These are phyloP conservation scores for Solanum sitiens DNA, from an alignment of 257 asterid species.

Conservation along the genomic window DNA sequence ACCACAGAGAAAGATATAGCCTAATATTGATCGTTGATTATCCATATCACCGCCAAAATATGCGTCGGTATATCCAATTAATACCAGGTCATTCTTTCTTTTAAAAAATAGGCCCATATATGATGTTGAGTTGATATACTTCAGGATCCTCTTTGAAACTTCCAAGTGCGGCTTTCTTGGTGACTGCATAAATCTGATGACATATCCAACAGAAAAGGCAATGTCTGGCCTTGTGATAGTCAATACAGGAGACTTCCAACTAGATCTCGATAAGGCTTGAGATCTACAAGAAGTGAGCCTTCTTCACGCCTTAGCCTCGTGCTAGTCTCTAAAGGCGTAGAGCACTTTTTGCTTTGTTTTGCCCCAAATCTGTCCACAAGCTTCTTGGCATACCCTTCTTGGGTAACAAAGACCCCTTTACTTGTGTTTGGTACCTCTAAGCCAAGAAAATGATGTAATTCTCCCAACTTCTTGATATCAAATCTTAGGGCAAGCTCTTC, in stretches of 20 bases:
- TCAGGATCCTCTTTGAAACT: neutral
- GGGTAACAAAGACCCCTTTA: neutral
- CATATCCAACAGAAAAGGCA: neutral
- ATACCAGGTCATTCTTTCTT: neutral
- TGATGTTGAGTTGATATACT: neutral
- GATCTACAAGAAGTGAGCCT: neutral
- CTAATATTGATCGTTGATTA: neutral
- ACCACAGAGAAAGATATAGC: neutral
- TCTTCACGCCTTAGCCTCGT: neutral
- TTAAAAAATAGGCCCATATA: neutral
- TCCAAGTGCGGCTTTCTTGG: neutral
- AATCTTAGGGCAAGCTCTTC: neutral
- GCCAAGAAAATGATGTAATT: neutral
- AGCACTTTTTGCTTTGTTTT: no score
- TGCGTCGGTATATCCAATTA: neutral
- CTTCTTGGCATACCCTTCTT: neutral
- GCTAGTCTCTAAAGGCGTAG: neutral
- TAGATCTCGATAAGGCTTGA: neutral
- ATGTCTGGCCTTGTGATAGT: neutral
- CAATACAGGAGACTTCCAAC: no score
- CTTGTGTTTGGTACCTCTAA: neutral
- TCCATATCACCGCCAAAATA: neutral
- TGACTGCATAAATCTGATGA: neutral
- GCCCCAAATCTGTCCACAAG: neutral
- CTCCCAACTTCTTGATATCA: neutral